Base-by-base conservation (phyloP, 2,329 filamentous ascomycete species). In the Ramularia collo-cygni region DNA sequence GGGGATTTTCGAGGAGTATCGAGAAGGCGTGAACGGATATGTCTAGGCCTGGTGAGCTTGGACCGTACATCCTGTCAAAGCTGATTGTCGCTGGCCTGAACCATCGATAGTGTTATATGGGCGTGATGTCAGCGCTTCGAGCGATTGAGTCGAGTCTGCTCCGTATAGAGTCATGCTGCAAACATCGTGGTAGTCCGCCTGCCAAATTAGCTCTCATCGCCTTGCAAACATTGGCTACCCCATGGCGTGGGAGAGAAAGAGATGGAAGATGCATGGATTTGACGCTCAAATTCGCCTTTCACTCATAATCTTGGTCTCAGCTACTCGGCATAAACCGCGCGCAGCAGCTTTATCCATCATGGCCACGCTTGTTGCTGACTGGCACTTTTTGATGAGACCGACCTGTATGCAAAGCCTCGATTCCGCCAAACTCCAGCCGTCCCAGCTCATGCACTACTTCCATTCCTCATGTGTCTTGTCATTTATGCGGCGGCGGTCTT, bases 1-100 rank as follows among this genome's bases (percentile, higher is more conserved):
- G 31, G 63, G 67, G 4, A 55, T 81, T 3, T 77, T 83, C 52
- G 57, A 61, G 28, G 31, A 39, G 12, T 56, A 52, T 37, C 44
- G 42, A 19, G 30, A 47, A 13, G 53, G 50, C 13, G 49, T 53
- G 9, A 47, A 59, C 21, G 43, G 42, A 15, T 51, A 49, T 29
- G 17, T 42, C 9, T 42, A 19, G 39, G n/a, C n/a, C n/a, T n/a
- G n/a, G n/a, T n/a, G n/a, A n/a, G n/a, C n/a, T n/a, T n/a, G n/a
- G n/a, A n/a, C n/a, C n/a, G n/a, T n/a, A n/a, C n/a, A n/a, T n/a
- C n/a, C n/a, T n/a, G n/a, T n/a, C n/a, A n/a, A n/a, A n/a, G n/a
- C n/a, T n/a, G n/a, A n/a, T n/a, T n/a, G n/a, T n/a, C n/a, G n/a
- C n/a, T n/a, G n/a, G n/a, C n/a, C n/a, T n/a, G n/a, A n/a, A n/a